Conservation (phyloP, 805 yeast species). For the Ogataea methylovora region DNA sequence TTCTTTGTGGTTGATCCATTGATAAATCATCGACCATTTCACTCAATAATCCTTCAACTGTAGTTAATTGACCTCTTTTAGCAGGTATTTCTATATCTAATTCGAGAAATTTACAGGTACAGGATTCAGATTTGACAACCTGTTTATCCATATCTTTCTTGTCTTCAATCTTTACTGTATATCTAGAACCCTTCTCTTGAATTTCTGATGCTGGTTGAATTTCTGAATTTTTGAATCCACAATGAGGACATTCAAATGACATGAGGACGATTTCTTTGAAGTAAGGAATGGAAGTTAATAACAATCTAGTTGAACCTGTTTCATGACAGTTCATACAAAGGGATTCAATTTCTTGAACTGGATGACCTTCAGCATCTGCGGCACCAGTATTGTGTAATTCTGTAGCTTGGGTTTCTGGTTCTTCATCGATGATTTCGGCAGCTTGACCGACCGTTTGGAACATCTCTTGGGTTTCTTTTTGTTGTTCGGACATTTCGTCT, state of each 20-base stretch:
- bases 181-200: slow-evolving; percentile 80
- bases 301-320: slow-evolving; percentile 73
- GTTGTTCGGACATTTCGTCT: slow-evolving; percentile 10
- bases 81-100: slow-evolving; percentile 94
- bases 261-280: slow-evolving; percentile 86
- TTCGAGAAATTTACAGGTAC: slow-evolving; percentile 71
- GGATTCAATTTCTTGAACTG: slow-evolving; percentile 92
- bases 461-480: slow-evolving; percentile 8
- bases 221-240: slow-evolving; percentile 86
- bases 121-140: slow-evolving; percentile 85
- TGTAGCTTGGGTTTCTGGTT: slow-evolving; percentile 13
- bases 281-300: slow-evolving; percentile 84
- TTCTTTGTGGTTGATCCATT: slow-evolving; percentile 76
- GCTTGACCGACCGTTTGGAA: slow-evolving; percentile 57
- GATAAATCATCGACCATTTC: slow-evolving; percentile 81
- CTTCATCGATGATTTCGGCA: slow-evolving; percentile 35
- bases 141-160: slow-evolving; percentile 79
- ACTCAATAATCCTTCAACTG: slow-evolving; percentile 78
- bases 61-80: slow-evolving; percentile 86
- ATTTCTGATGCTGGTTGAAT: slow-evolving; percentile 93
- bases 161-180: slow-evolving; percentile 58
- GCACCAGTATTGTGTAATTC: slow-evolving; percentile 63
- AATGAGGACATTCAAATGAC: slow-evolving; percentile 95
- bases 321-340: slow-evolving; percentile 93
- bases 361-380: slow-evolving; percentile 78